Conservation (phyloP, 164 flowering plant species). For the Macadamia tetraphylla region DNA sequence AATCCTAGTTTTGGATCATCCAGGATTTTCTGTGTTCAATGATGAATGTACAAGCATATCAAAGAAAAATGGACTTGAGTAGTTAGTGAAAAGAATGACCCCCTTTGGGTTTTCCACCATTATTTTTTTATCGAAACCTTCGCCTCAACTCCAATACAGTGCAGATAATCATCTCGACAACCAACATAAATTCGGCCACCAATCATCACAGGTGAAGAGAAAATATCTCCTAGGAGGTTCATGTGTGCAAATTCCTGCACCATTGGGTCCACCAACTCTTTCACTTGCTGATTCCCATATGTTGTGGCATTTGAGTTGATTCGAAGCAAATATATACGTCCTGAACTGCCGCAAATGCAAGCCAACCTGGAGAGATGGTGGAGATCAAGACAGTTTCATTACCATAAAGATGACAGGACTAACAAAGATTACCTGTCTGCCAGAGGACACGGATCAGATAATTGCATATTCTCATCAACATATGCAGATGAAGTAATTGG, state of each 20-base stretch:
- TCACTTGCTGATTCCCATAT: slow-evolving; percentile 11
- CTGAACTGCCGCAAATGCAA: slow-evolving; percentile 76
- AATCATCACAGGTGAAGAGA: slow-evolving; percentile 90
- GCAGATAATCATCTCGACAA: slow-evolving; percentile 76
- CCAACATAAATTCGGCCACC: slow-evolving; percentile 84
- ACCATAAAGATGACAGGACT: not conserved
- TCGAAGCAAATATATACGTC: slow-evolving; percentile 49
- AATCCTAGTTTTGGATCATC: no score
- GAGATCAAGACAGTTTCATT: not conserved
- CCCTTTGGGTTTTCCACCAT: not conserved
- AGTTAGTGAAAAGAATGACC: not conserved
- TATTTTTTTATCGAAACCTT: not conserved
- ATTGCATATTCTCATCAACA: slow-evolving; percentile 60
- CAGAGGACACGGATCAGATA: slow-evolving; percentile 31
- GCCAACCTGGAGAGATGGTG: slow-evolving; percentile 45
- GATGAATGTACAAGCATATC: not conserved
- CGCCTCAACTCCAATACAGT: slow-evolving; percentile 36
- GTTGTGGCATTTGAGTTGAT: slow-evolving; percentile 18
- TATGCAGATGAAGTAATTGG: slow-evolving; percentile 88
- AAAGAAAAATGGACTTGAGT: not conserved
- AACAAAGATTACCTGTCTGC: slow-evolving; percentile 49
- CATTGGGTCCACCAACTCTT: slow-evolving; percentile 7
- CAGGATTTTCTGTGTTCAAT: no score
- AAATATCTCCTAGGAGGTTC: slow-evolving; percentile 60
- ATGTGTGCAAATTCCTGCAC: slow-evolving; percentile 58